A percentile compares a stretch with the other conserved stretches of the same genome.
Conservation (phyloP, 306 rosid species). For the Albizia julibrissin region DNA sequence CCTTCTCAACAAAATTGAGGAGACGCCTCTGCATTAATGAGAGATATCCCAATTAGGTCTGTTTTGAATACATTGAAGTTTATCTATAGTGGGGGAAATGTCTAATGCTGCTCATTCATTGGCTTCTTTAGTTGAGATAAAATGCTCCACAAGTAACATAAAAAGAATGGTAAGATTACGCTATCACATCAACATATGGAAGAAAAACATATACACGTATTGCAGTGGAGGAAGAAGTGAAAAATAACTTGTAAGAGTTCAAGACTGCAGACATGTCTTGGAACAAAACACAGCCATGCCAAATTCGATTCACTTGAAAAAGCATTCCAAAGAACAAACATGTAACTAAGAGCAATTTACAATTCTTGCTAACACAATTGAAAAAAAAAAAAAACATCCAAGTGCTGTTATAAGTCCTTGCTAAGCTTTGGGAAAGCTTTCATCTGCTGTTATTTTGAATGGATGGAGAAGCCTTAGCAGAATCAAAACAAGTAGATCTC, state of each 20-base stretch:
- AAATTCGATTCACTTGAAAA: not conserved
- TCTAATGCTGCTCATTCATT: not conserved
- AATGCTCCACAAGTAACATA: not conserved
- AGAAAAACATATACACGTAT: conserved; percentile 2
- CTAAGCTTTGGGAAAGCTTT: not conserved
- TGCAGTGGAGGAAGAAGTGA: not conserved
- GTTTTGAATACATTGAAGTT: conserved; percentile 3
- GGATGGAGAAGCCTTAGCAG: not conserved
- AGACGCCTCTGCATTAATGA: conserved; percentile 71
- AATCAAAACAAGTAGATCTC: not conserved
- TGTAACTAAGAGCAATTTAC: not conserved
- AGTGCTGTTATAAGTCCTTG: not conserved
- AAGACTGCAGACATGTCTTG: not conserved
- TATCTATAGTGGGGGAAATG: not conserved
- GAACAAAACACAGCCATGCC: conserved; percentile 4
- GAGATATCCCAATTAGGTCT: conserved; percentile 30
- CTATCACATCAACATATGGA: not conserved
- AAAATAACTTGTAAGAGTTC: not conserved
- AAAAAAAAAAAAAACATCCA: not conserved
- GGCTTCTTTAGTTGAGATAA: not conserved
- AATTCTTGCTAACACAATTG: not conserved
- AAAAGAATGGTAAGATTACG: not conserved
- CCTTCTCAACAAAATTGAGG: conserved; percentile 77
- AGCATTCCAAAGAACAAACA: not conserved
- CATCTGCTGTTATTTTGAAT: conserved; percentile 1